Evolutionary conservation across 139 green algal species (phyloP), one percentile per base, ranked within the genome.

Genomic region (Volvox reticuliferus): DNA sequence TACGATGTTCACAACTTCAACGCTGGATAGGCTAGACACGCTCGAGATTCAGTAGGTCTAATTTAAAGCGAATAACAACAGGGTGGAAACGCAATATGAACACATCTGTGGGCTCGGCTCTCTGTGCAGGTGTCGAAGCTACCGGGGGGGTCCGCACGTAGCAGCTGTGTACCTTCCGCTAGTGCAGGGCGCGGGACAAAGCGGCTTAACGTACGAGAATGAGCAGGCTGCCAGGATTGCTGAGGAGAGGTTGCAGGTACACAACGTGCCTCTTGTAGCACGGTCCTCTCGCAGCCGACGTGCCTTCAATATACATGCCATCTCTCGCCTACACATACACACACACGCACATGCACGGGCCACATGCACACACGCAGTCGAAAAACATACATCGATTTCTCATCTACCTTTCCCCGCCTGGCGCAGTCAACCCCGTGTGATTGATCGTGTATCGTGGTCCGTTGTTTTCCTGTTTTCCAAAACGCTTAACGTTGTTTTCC

Each of bases 1-100:
- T 16, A 89, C 85, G 35, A 82, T 89, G 32, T 89, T 89, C 85
- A 89, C 85, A 35, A 89, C 85, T 2, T 69, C 85, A 37, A 89
- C 85, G 17, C 28, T 89, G 37, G 85, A 89, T 71, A 69, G 85
- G 0, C 37, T 89, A 3, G 85, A 89, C 37, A 89, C 82, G 85
- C 37, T 89, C 36, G 85, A 82, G 85, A 79, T 44, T 3, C 85
- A 89, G 85, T 89, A 24, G 82, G 85, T 65, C 14, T 5, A 76
- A 26, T 9, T 68, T 37, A 20, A 36, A n/a, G 1, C 14, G 2
- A 13, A 32, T 79, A 33, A 33, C 5, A 18, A 32, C 26, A 2
- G 71, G 24, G 1, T 20, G 35, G 9, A 20, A 30, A 21, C 22
- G 2, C 21, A n/a, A 36, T 3, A 24, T 19, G 30, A 55, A 20